Evolutionary conservation across 768 basidiomycete species (phyloP).

Genomic region (Mycena vulgaris): DNA sequence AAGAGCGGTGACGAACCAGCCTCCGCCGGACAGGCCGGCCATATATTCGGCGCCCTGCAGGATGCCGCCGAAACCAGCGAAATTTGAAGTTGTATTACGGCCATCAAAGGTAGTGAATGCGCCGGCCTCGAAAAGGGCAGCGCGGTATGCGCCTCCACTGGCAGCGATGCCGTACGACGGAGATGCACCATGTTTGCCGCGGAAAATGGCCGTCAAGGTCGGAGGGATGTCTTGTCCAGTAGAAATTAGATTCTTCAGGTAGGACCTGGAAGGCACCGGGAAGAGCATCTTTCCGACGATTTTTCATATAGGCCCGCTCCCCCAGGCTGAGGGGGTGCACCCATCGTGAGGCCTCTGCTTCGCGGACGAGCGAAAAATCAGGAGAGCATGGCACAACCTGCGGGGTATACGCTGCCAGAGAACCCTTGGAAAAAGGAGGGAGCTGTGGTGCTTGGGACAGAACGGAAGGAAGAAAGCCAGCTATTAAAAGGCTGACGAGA

Average conservation of each 20-base stretch:
- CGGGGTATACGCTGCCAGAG: conserved; percentile 27
- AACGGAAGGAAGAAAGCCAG: conserved; percentile 3
- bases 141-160: conserved; percentile 71
- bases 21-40: conserved; percentile 63
- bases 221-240: conserved; percentile 47
- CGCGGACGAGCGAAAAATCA: conserved; percentile 22
- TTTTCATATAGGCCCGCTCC: conserved; percentile 55
- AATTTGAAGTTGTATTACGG: conserved; percentile 58
- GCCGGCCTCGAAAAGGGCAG: conserved; percentile 67
- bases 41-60: conserved; percentile 67
- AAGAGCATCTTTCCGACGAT: conserved; percentile 51
- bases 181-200: conserved; percentile 34
- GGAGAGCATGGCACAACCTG: conserved; percentile 14
- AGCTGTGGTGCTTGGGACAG: conserved; percentile 19
- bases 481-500: conserved; percentile 5
- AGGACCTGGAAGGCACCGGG: conserved; percentile 56
- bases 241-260: conserved; percentile 54
- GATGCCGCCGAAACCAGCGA: conserved; percentile 62
- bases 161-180: conserved; percentile 64
- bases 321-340: conserved; percentile 45
- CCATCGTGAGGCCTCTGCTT: neutral
- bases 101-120: conserved; percentile 62
- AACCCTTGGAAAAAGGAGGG: conserved; percentile 28
- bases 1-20: conserved; percentile 58
- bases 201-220: conserved; percentile 53